Conservation (phyloP, 1,139 yeast species). For the Magnusiomyces sp. region DNA sequence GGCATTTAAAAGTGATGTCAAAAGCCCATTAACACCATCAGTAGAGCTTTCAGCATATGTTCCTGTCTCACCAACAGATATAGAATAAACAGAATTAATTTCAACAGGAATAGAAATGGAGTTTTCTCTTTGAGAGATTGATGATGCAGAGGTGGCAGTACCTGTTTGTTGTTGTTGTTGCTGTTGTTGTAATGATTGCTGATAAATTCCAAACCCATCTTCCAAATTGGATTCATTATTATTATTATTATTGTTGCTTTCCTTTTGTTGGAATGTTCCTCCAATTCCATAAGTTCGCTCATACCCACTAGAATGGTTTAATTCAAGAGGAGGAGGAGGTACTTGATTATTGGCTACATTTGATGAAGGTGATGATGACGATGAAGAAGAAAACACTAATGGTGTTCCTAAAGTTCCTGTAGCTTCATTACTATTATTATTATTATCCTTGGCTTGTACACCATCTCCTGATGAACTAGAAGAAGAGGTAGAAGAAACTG, state of each 20-base stretch:
- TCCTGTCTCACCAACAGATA: conserved; percentile 50
- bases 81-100: conserved; percentile 40
- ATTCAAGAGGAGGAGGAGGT: too few species aligned
- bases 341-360: too few species aligned
- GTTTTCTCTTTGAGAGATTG: not conserved
- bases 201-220: not conserved
- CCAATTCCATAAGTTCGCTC: not conserved
- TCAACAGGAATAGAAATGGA: not conserved
- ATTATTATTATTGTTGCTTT: too few species aligned
- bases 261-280: not conserved
- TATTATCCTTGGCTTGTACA: too few species aligned
- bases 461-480: too few species aligned
- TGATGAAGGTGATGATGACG: too few species aligned
- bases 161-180: not conserved
- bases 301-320: too few species aligned
- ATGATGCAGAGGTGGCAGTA: not conserved
- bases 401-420: too few species aligned
- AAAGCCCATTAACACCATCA: conserved; percentile 69
- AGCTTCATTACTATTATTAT: too few species aligned
- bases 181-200: not conserved
- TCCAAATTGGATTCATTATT: not conserved
- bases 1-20: conserved; percentile 29
- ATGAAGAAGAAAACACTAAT: too few species aligned
- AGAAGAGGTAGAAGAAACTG: too few species aligned
- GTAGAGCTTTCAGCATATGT: conserved; percentile 64